phyloP scores from a whole-genome alignment of 1,139 yeast species.

The Candida labiduridarum region DNA sequence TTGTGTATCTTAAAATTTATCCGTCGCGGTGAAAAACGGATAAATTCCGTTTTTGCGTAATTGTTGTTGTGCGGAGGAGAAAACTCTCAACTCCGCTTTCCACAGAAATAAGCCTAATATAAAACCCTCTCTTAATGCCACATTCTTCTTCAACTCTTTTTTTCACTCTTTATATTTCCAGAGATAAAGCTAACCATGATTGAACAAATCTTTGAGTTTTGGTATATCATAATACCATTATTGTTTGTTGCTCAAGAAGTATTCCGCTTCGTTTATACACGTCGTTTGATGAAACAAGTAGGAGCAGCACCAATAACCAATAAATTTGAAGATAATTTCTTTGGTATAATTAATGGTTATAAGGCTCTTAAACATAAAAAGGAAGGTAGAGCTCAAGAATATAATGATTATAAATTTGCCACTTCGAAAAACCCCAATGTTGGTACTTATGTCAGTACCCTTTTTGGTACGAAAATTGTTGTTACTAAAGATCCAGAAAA shows the following conservation, averaged over 20 bases:
- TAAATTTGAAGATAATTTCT: conserved; percentile 19
- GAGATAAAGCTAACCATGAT: background rate
- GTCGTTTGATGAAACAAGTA: conserved; percentile 16
- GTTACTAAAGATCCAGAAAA: conserved; percentile 32
- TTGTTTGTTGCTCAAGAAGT: background rate
- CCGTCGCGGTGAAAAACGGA: background rate
- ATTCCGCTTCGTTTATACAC: background rate
- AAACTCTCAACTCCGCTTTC: no score
- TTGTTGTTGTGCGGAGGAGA: no score
- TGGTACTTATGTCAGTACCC: conserved; percentile 9
- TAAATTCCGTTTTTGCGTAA: background rate
- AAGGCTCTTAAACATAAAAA: conserved; percentile 15
- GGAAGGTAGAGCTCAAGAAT: conserved; percentile 16
- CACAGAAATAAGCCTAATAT: no score
- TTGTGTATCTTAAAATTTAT: background rate
- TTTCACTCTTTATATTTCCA: background rate
- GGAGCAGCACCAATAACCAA: conserved; percentile 19
- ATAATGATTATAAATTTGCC: conserved; percentile 9
- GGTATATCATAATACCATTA: background rate
- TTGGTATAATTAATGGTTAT: conserved; percentile 18
- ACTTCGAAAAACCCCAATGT: background rate
- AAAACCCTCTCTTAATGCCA: no score
- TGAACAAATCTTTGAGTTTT: conserved; percentile 2
- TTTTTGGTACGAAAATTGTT: conserved; percentile 21
- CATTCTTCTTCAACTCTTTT: background rate